Evolutionary conservation across 1,284 basidiomycete genomes (phyloP).

Genomic region (Papiliotrema fonsecae): DNA sequence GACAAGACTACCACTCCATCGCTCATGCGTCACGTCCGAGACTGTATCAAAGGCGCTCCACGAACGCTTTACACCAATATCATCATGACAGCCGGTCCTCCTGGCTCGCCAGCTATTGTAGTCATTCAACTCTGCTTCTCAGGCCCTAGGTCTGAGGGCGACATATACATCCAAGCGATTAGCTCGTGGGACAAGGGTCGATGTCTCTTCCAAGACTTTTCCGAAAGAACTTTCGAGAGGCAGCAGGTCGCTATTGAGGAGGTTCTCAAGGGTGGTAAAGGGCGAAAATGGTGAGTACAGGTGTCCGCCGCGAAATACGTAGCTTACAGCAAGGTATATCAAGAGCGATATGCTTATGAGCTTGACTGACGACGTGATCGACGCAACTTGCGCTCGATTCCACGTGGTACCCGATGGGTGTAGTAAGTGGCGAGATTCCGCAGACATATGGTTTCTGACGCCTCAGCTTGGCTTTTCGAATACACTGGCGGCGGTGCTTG

Average conservation of each 20-base stretch:
- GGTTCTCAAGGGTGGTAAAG: conserved; percentile 75
- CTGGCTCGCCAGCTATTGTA: conserved; percentile 70
- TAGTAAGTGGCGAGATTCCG: conserved; percentile 57
- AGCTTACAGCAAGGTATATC: conserved; percentile 55
- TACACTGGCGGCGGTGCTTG: conserved; percentile 72
- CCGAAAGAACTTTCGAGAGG: conserved; percentile 77
- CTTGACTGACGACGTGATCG: conserved; percentile 77
- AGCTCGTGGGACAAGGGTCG: conserved; percentile 70
- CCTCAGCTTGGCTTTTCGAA: conserved; percentile 80
- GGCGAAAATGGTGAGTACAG: conserved; percentile 63
- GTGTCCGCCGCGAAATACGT: background rate
- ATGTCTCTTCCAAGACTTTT: conserved; percentile 78
- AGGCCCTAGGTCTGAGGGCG: conserved; percentile 66
- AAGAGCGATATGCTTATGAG: conserved; percentile 71
- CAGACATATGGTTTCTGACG: background rate
- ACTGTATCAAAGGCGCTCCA: conserved; percentile 82
- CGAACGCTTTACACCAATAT: conserved; percentile 82
- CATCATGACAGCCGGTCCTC: conserved; percentile 79
- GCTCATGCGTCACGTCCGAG: conserved; percentile 83
- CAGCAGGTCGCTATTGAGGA: conserved; percentile 89
- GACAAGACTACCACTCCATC: conserved; percentile 75
- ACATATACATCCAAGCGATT: conserved; percentile 72
- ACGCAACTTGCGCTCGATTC: conserved; percentile 74
- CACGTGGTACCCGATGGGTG: conserved; percentile 75
- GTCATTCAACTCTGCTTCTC: conserved; percentile 86